Evolutionary conservation across 163 green algal species (phyloP).

Genomic region (Volvox carteri): DNA sequence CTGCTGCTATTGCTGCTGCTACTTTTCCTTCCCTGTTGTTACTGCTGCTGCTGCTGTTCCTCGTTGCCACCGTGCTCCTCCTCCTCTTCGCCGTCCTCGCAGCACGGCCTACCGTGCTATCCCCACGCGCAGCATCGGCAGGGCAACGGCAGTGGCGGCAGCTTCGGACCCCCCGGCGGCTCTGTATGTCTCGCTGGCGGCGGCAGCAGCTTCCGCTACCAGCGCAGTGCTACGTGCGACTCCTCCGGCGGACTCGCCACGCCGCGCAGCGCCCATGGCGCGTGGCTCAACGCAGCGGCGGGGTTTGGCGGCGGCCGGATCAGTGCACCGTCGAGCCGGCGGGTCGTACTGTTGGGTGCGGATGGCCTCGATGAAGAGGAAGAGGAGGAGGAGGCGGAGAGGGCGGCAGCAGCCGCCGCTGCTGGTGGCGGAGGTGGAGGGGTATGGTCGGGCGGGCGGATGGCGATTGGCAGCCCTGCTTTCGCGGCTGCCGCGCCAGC

Average conservation of each 20-base stretch:
- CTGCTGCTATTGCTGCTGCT: too few relatives aligned
- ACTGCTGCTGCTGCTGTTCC: background rate
- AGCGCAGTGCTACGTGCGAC: constrained; percentile 6
- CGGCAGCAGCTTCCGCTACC: constrained; percentile 25
- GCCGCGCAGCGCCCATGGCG: background rate
- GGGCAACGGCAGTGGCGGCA: background rate
- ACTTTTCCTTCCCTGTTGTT: too few relatives aligned
- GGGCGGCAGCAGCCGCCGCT: background rate
- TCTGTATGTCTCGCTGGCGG: background rate
- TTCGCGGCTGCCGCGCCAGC: too few relatives aligned
- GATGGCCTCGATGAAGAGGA: constrained; percentile 48
- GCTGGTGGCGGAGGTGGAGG: too few relatives aligned
- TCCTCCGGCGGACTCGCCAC: background rate
- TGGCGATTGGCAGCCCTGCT: background rate
- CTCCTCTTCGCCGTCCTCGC: background rate
- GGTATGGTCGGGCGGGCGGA: background rate
- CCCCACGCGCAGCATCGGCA: background rate
- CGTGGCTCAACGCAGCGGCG: background rate
- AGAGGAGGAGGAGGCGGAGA: constrained; percentile 13
- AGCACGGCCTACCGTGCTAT: constrained; percentile 45
- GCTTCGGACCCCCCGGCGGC: background rate
- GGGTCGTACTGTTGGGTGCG: constrained; percentile 18
- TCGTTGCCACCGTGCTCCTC: background rate
- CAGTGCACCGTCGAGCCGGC: background rate
- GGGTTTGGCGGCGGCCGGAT: background rate